Evolutionary conservation across 116 monocot genomes (phyloP), one percentile per base, ranked within the genome.

Genomic region (Iris pallida): DNA sequence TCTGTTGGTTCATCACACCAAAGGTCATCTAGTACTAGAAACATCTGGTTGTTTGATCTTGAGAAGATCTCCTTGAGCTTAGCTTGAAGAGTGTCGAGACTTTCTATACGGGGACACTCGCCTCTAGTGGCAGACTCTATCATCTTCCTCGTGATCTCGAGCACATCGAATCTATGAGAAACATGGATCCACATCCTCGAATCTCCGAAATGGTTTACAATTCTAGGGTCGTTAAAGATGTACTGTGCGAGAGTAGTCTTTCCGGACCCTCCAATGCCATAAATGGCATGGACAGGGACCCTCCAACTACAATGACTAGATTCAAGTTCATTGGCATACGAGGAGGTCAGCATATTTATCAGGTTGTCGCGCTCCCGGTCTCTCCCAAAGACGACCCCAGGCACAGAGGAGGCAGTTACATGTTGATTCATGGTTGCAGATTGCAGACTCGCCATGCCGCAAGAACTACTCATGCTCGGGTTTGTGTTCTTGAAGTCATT

Each of bases 191-290:
- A 65, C 10, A 65, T 65, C 20, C 49, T 65, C 20, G 18, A 16
- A 20, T 48, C 65, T 30, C 30, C 30, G 48, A 65, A 65, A 65
- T 48, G 18, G 4, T 8, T 14, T 20, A 16, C 17, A 4, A 49
- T 16, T 65, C 12, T 65, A 19, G 6, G 2, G 13, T 65, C 19
- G 16, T 65, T 65, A 19, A 7, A 65, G 12, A 65, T 20, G 48
- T 48, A 47, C 16, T 65, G 65, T 16, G 47, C 65, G 10, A 65
- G 46, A 48, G 65, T 49, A 18, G 47, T 65, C 49, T 65, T 65
- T 11, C 65, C 65, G 17, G 18, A 6, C 4, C 65, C 65, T 49
- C 65, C 65, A 65, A 48, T 49, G 11, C 65, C 65, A 7, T 10
- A 18, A 4, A 65, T 8, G 9, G 48, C 48, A 7, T 9, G 13